Base-by-base conservation (phyloP, 2,329 filamentous ascomycete genomes). In the Fusarium mexicanum region DNA sequence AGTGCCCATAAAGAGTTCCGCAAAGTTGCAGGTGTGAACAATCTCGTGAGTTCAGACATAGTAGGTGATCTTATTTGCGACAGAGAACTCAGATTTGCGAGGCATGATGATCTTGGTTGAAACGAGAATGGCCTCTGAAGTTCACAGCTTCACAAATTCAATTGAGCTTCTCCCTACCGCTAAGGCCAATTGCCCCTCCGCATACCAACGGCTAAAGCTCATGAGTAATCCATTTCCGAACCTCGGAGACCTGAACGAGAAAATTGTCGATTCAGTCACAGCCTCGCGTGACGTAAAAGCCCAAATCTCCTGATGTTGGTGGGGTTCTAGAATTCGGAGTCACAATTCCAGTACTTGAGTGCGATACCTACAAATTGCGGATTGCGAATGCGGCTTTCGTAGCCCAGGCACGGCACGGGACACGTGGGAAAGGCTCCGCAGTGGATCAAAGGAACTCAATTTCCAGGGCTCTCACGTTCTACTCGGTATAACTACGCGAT, bases 241-340 rank as follows among this genome's bases (percentile, higher is more conserved):
- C 3, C 11, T 46, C 64, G 47, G 64, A 54, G 43, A 17, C 20
- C 17, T 4, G 24, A 24, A 51, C 7, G 35, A 40, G 14, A 29
- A 38, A 41, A 46, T 20, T 26, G 14, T 9, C n/a, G 18, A 31
- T 29, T 63, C 20, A 17, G 53, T 40, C 22, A 38, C 38, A 50
- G 57, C 31, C 57, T 69, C 48, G 67, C 48, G 67, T 69, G 67
- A 69, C 48, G 33, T 51, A 35, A 31, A 46, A 31, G 11, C 20
- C 20, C 20, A 41, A 63, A 64, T 64, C 65, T 69, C 35, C 50
- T 69, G 67, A 69, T 69, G 24, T 51, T 64, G 29, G 58, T 40
- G 65, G 67, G 66, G 57, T 51, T 53, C 29, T 55, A 33, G 22
- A 55, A 40, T 16, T 40, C 41, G 48, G 58, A 69, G 29, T 64